A percentile compares a stretch with the other conserved stretches of the same genome.
Conservation (phyloP, 441 rosid species). For the Jatropha podagrica region DNA sequence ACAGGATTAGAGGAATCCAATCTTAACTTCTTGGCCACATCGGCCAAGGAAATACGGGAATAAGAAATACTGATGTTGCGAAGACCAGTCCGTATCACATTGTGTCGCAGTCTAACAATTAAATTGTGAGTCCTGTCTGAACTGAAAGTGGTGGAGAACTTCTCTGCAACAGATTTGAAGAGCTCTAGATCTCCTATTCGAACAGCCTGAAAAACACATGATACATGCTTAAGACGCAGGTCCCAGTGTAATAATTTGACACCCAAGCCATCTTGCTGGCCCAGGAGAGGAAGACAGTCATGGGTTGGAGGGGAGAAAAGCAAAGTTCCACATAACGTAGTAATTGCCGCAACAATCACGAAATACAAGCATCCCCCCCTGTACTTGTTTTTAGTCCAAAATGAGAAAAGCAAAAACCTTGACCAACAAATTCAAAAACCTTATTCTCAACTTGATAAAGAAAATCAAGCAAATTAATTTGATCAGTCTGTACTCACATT, state of each 20-base stretch:
- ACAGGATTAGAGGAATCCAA: constrained; percentile 63
- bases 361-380: no score
- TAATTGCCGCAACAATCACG: neutral
- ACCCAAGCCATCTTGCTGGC: constrained; percentile 9
- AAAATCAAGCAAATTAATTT: neutral
- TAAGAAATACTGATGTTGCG: constrained; percentile 76
- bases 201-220: constrained; percentile 56
- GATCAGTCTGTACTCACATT: constrained; percentile 50
- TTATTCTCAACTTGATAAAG: neutral
- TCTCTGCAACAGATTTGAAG: constrained; percentile 67
- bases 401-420: constrained; percentile 1
- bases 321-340: neutral
- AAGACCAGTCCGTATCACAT: constrained; percentile 75
- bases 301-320: neutral
- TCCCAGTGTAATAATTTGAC: neutral
- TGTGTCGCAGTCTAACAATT: constrained; percentile 74
- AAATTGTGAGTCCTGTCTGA: constrained; percentile 60
- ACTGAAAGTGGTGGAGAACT: constrained; percentile 56
- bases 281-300: neutral
- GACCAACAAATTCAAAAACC: neutral
- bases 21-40: constrained; percentile 69
- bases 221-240: neutral
- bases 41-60: constrained; percentile 69
- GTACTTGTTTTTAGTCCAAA: neutral
- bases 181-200: constrained; percentile 78